Evolutionary conservation across 139 green algal genomes (phyloP), one percentile per base, ranked within the genome.

Genomic region (Picochlorum sp.): DNA sequence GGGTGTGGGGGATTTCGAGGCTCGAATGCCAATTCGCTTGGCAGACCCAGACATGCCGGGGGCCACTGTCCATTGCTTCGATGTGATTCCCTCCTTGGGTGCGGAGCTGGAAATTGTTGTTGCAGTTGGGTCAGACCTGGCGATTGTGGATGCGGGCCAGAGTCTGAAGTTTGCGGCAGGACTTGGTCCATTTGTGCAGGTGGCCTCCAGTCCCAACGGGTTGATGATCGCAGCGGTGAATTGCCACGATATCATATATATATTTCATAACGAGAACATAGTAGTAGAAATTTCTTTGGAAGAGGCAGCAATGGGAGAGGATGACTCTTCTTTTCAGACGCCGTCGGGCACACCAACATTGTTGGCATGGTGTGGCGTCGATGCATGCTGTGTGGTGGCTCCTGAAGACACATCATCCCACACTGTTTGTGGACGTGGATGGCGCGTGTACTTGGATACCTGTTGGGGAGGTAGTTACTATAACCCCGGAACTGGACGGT

Each of bases 341-440:
- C 77, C 73, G 6, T 75, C 83, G 0, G 51, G 58, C 0, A 65
- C 64, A 9, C 85, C 88, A 21, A 45, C 79, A 9, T 57, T 72
- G n/a, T 47, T 97, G 52, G 73, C 70, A 6, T 97, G 90, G 90
- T 92, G 87, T 56, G 90, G 88, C 7, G 75, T 67, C 20, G 87
- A 96, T 61, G 81, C 69, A n/a, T n/a, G n/a, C n/a, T n/a, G n/a
- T 0, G 81, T 97, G 45, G 72, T 91, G 45, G 63, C 92, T 16
- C 76, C 34, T 96, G 86, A 86, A 60, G 49, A 24, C 18, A 55
- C 37, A 30, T 76, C 61, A 72, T 71, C 45, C 45, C 44, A 57
- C 47, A 18, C 51, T 85, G 47, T 51, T 85, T 34, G 68, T 83
- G 58, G 54, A 41, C 0, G 20, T 66, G n/a, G 57, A 63, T 5